Conservation (phyloP, 768 basidiomycete species). For the Ephemerocybe angulata region DNA sequence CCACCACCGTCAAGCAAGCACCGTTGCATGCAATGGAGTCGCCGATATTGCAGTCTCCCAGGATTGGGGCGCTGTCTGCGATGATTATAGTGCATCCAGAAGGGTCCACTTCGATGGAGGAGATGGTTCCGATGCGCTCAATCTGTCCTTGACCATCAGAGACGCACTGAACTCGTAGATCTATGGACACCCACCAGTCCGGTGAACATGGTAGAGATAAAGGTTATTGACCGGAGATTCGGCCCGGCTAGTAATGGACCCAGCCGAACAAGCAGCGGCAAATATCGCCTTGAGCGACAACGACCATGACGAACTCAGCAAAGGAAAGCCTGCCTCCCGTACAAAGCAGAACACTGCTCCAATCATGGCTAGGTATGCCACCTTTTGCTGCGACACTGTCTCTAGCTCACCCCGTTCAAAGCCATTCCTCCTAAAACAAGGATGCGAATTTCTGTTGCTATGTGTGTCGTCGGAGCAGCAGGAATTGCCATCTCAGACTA, state of each 20-base stretch:
- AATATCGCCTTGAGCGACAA: not conserved
- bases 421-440: conserved; percentile 54
- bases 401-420: conserved; percentile 20
- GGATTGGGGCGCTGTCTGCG: conserved; percentile 62
- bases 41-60: conserved; percentile 87
- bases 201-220: conserved; percentile 58
- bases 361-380: conserved; percentile 36
- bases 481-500: conserved; percentile 51
- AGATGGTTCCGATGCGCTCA: conserved; percentile 82
- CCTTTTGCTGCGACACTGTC: not conserved
- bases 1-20: conserved; percentile 86
- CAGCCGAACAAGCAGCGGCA: not conserved
- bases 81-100: conserved; percentile 85
- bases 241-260: not conserved
- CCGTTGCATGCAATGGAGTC: conserved; percentile 94
- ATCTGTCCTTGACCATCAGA: conserved; percentile 47
- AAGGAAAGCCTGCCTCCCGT: conserved; percentile 13
- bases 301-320: conserved; percentile 2
- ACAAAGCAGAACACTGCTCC: conserved; percentile 30
- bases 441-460: conserved; percentile 45
- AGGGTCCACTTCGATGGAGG: conserved; percentile 55
- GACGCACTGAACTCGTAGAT: not conserved
- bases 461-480: conserved; percentile 42
- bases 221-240: not conserved
- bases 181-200: conserved; percentile 54